Conservation (phyloP, 305 asterid species). For the Fraxinus floribunda region DNA sequence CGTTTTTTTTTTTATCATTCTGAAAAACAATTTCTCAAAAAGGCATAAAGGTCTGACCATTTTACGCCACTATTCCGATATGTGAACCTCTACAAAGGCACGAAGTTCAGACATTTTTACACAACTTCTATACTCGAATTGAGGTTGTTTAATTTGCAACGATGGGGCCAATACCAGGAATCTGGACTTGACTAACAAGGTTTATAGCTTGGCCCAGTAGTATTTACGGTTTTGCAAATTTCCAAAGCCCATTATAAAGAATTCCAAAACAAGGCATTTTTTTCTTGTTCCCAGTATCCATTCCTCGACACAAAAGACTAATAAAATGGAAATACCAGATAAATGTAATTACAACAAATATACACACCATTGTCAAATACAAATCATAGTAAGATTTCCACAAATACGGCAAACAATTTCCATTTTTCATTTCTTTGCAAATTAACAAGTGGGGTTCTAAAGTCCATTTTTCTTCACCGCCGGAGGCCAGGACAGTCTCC, state of each 20-base stretch:
- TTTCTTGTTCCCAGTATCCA: not conserved
- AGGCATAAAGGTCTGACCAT: not conserved
- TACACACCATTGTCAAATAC: not conserved
- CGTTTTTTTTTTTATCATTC: too few species aligned
- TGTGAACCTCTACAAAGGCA: not conserved
- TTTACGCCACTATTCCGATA: not conserved
- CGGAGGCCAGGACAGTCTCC: constrained; percentile 80
- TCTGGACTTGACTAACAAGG: not conserved
- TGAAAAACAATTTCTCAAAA: too few species aligned
- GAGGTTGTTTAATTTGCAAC: not conserved
- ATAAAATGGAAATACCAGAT: not conserved
- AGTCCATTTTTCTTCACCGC: constrained; percentile 38
- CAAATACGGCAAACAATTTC: not conserved
- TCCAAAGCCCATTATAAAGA: not conserved
- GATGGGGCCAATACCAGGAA: not conserved
- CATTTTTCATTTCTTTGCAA: not conserved
- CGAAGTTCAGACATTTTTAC: not conserved
- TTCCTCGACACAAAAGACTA: not conserved
- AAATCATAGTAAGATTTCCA: not conserved
- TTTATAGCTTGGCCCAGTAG: not conserved
- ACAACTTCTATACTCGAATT: not conserved
- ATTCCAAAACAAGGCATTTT: not conserved
- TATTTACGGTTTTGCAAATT: not conserved
- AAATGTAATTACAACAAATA: not conserved
- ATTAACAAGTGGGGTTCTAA: not conserved